Conservation (phyloP, 192 early-diverging fungal genomes). For the Jimgerdemannia lactiflua region DNA sequence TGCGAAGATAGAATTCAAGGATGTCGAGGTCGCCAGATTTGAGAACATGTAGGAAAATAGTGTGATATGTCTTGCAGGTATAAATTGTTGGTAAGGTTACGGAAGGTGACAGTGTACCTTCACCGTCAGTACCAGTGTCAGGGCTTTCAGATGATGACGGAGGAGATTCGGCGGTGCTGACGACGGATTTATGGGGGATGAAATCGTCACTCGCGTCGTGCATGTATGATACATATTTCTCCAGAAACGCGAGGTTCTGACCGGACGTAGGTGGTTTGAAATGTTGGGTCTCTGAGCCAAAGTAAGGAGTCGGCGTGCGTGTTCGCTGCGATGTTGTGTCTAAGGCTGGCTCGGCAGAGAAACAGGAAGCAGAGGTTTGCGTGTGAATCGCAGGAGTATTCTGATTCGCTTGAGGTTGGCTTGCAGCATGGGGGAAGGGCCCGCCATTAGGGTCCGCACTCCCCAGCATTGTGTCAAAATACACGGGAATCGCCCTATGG, state of each 20-base stretch:
- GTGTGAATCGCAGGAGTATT: not conserved
- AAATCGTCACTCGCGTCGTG: not conserved
- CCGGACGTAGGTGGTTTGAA: not conserved
- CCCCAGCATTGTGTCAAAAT: slow-evolving; percentile 6
- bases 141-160: not conserved
- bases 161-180: not conserved
- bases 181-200: not conserved
- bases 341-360: not conserved
- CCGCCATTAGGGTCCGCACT: not conserved
- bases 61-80: slow-evolving; percentile 17
- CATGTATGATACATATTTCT: slow-evolving; percentile 16
- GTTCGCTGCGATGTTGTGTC: slow-evolving; percentile 4
- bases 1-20: slow-evolving; percentile 10
- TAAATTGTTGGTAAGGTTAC: slow-evolving; percentile 5
- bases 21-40: slow-evolving; percentile 12
- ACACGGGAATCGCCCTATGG: slow-evolving; percentile 9
- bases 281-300: not conserved
- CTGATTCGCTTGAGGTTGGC: not conserved
- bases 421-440: not conserved
- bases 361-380: not conserved
- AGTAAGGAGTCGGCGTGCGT: not conserved
- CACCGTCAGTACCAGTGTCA: not conserved
- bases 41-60: slow-evolving; percentile 14
- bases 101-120: not conserved
- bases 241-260: slow-evolving; percentile 10